These are phyloP conservation scores for Coemansia sp. DNA, from an alignment of 192 early-diverging fungal genomes.

Conservation along the genomic window DNA sequence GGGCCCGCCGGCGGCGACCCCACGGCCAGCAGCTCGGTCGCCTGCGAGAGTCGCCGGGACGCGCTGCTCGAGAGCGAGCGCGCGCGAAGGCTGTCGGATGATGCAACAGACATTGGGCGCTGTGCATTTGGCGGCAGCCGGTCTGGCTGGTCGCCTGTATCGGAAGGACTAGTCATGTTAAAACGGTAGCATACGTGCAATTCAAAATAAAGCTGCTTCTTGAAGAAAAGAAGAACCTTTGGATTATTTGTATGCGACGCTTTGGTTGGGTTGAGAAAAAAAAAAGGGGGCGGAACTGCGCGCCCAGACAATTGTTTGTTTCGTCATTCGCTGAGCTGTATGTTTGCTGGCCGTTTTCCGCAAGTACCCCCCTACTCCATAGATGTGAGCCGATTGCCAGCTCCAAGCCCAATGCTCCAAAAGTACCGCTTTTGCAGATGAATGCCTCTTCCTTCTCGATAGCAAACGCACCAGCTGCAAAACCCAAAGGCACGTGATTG, in stretches of 20 bases:
- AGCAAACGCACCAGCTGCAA: too few species aligned
- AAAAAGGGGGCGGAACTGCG: neutral
- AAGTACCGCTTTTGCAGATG: too few species aligned
- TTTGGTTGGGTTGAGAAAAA: neutral
- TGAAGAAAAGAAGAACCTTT: neutral
- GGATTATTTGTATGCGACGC: too few species aligned
- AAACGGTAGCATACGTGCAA: neutral
- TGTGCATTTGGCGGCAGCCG: constrained; percentile 42
- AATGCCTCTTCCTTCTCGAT: too few species aligned
- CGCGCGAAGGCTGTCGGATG: constrained; percentile 4
- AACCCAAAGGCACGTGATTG: too few species aligned
- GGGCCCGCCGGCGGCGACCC: constrained; percentile 27
- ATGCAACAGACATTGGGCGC: constrained; percentile 10
- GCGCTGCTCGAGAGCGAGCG: constrained; percentile 11
- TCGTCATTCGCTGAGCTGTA: too few species aligned
- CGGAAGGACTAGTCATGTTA: neutral
- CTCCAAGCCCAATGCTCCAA: too few species aligned
- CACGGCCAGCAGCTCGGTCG: constrained; percentile 28
- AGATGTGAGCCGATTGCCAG: neutral
- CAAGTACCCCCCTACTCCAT: neutral
- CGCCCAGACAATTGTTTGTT: neutral
- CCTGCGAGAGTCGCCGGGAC: constrained; percentile 20
- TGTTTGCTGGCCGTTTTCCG: too few species aligned
- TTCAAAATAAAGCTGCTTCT: neutral
- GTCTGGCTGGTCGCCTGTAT: constrained; percentile 7